Conservation (phyloP, 306 rosid genomes). For the Mucuna pruriens region DNA sequence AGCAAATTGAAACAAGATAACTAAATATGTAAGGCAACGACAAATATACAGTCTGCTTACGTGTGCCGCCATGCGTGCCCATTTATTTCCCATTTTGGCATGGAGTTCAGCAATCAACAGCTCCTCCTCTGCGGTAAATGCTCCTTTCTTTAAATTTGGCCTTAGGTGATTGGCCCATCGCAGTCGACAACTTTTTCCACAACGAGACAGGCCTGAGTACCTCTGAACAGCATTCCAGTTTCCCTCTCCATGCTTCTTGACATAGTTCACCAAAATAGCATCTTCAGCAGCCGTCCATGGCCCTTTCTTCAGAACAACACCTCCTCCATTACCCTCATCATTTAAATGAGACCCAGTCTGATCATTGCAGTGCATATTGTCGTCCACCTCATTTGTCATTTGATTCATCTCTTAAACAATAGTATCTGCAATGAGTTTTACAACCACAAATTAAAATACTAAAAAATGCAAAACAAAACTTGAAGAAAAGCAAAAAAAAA, state of each 20-base stretch:
- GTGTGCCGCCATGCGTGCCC: conserved; percentile 98
- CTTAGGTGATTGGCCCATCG: conserved; percentile 97
- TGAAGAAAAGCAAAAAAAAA: not conserved
- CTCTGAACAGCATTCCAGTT: conserved; percentile 47
- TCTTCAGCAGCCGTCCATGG: conserved; percentile 47
- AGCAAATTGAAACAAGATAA: conserved; percentile 10
- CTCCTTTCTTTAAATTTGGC: conserved; percentile 93
- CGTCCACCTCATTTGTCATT: conserved; percentile 55
- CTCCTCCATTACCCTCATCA: conserved; percentile 62
- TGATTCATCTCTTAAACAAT: conserved; percentile 60
- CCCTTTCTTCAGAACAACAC: conserved; percentile 35
- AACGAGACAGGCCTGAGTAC: conserved; percentile 71
- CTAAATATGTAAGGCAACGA: conserved; percentile 8
- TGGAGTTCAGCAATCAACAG: conserved; percentile 80
- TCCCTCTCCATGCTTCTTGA: conserved; percentile 46
- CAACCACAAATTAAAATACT: conserved; percentile 20
- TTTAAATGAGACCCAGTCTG: conserved; percentile 47
- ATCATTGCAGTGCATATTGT: conserved; percentile 51
- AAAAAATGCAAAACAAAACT: not conserved
- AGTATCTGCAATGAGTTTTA: conserved; percentile 44
- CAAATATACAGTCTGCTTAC: conserved; percentile 59
- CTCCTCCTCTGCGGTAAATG: conserved; percentile 87
- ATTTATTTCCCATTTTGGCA: conserved; percentile 90
- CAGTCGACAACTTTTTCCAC: conserved; percentile 92
- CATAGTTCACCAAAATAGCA: conserved; percentile 35